Base-by-base conservation (phyloP, 768 basidiomycete genomes). In the Boletus fagicola region DNA sequence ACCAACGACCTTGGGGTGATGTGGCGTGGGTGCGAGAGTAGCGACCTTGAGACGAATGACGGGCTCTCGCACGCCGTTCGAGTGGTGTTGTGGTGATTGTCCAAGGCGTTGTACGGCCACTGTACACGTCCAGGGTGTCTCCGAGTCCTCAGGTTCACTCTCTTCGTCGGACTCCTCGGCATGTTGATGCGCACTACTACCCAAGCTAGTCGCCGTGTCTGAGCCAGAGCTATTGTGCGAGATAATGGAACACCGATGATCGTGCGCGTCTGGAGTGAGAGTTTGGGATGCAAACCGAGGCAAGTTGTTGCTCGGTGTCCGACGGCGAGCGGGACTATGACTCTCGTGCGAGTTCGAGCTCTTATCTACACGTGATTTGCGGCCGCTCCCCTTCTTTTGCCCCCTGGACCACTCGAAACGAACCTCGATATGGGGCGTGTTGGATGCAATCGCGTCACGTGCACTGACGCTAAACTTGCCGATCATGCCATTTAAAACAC, bases 41-140 rank as follows among this genome's bases (percentile, higher is more conserved):
- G 86, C 95, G 12, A 95, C 84, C 67, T 91, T 88, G 36, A 93
- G 62, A 22, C 73, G 70, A 10, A 77, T 45, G 33, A 13, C 58
- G 53, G 49, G 60, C 53, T 56, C 61, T 58, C 45, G 60, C 20
- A 26, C 31, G 20, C 31, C 54, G 16, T 51, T 56, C 40, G 36
- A 53, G 49, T 49, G 61, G 40, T 45, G 56, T 18, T 20, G 54
- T 20, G 62, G 51, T 33, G 43, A 9, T 45, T 64, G 54, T 11
- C 63, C 72, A 33, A 78, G 67, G 24, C 82, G 75, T 22, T 86
- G 81, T 35, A 88, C 76, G 58, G 86, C 83, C 61, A 94, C 78
- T n/a, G 84, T 85, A 67, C 95, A 98, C 46, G 87, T 85, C 94
- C 94, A 98, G 0, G 96, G 94, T 24, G 93, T 94, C 72, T 98